A percentile compares a stretch with the other conserved stretches of the same genome.
Conservation (phyloP, 1,284 basidiomycete genomes). For the Cutaneotrichosporon spelunceum region DNA sequence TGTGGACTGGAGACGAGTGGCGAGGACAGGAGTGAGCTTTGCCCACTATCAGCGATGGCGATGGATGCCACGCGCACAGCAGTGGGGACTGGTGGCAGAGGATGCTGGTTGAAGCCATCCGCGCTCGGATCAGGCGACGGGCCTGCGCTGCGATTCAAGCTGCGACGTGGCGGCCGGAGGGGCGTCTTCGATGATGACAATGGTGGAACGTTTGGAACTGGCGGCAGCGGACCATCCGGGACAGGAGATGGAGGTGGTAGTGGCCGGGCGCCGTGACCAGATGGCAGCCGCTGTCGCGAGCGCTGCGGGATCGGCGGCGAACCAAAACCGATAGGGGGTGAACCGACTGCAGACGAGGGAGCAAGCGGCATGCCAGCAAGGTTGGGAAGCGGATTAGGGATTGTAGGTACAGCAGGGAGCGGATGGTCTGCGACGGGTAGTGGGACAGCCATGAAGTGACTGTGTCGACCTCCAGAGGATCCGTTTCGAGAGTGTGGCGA, state of each 20-base stretch:
- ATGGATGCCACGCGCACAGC: constrained; percentile 5
- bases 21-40: background rate
- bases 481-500: background rate
- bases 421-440: background rate
- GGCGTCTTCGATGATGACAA: background rate
- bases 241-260: constrained; percentile 13
- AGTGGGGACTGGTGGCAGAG: background rate
- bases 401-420: background rate
- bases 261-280: background rate
- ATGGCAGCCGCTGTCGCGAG: background rate
- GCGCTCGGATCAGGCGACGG: background rate
- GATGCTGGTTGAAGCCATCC: background rate
- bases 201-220: constrained; percentile 1
- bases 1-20: background rate
- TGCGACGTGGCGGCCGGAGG: background rate
- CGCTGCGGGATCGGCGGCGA: constrained; percentile 1
- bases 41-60: background rate
- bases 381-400: constrained; percentile 1
- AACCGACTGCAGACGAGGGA: constrained; percentile 4
- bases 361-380: constrained; percentile 1
- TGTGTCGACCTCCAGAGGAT: background rate
- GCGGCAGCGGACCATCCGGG: constrained; percentile 14
- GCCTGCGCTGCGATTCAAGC: background rate
- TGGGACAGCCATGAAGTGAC: background rate
- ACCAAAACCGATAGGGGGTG: background rate